Evolutionary conservation across 73 alveolate genomes (phyloP), one percentile per base, ranked within the genome.

Genomic region (Durusdinium trenchii): DNA sequence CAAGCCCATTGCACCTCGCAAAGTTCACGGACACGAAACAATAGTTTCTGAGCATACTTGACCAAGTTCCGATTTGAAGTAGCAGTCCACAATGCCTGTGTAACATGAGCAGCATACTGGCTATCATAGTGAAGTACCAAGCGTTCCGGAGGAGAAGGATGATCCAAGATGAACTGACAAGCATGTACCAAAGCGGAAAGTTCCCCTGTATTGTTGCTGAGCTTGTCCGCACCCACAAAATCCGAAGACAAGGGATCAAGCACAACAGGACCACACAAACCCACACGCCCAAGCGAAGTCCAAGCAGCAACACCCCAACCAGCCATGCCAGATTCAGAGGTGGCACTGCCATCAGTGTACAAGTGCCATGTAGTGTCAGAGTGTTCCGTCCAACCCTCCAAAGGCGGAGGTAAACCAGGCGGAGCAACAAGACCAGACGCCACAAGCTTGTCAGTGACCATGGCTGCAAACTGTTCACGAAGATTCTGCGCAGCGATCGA

Each of bases 181-280:
- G 84, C 84, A 71, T 6, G 84, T 20, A 71, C 46, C 2, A 71
- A 18, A 18, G 84, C 84, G 35, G 48, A 32, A 43, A 71, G 84
- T 43, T 71, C 84, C 3, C 84, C 84, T 14, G 84, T 71, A 38
- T 71, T 71, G 84, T 71, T 3, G 84, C 46, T 71, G 84, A 36
- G 46, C 10, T 36, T 28, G 2, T 71, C 48, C 1, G 84, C 84
- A 5, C 84, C 84, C 1, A 71, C 48, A 71, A 5, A 71, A 3
- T 36, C 84, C 20, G 38, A 26, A 5, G 38, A 20, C 7, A 1
- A 2, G 46, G 28, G 23, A 71, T 28, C 42, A 10, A 43, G 20
- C 6, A 71, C 48, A 6, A 71, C 48, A 1, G 84, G 84, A 36
- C 84, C 84, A 71, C 46, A 71, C 1, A 71, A 38, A 35, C 46